Conservation (phyloP, 2,329 filamentous ascomycete species). For the Nothopassalora personata region DNA sequence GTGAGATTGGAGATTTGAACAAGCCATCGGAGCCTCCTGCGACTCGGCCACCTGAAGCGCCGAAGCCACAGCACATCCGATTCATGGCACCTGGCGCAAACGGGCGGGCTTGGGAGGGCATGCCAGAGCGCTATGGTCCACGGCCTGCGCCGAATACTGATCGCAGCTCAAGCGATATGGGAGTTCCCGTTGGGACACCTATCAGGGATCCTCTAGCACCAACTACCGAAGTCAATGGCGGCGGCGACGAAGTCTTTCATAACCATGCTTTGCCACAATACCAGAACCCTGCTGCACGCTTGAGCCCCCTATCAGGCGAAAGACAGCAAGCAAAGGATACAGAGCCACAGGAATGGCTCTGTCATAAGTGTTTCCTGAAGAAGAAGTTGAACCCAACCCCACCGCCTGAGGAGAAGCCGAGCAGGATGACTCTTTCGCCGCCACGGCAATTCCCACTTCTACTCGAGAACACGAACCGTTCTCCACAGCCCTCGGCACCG, state of each 20-base stretch:
- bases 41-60: neutral
- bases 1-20: constrained; percentile 22
- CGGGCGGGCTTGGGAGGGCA: constrained; percentile 28
- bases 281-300: constrained; percentile 19
- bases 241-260: constrained; percentile 22
- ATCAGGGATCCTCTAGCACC: constrained; percentile 7
- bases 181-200: constrained; percentile 5
- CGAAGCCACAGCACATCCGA: constrained; percentile 15
- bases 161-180: constrained; percentile 6
- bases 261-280: constrained; percentile 23
- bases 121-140: constrained; percentile 22
- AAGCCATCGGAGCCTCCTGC: constrained; percentile 1
- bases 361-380: constrained; percentile 47
- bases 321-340: constrained; percentile 4
- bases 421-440: constrained; percentile 26
- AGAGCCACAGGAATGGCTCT: constrained; percentile 34
- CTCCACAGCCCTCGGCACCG: constrained; percentile 12
- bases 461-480: constrained; percentile 19
- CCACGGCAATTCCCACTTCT: constrained; percentile 24
- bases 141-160: constrained; percentile 10
- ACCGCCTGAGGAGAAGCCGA: constrained; percentile 28
- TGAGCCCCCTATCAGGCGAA: constrained; percentile 12
- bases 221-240: constrained; percentile 12
- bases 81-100: constrained; percentile 29
- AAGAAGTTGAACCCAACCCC: constrained; percentile 36